Evolutionary conservation across 2,329 filamentous ascomycete species (phyloP), one percentile per base, ranked within the genome.

Genomic region (Exophiala alcalophila): DNA sequence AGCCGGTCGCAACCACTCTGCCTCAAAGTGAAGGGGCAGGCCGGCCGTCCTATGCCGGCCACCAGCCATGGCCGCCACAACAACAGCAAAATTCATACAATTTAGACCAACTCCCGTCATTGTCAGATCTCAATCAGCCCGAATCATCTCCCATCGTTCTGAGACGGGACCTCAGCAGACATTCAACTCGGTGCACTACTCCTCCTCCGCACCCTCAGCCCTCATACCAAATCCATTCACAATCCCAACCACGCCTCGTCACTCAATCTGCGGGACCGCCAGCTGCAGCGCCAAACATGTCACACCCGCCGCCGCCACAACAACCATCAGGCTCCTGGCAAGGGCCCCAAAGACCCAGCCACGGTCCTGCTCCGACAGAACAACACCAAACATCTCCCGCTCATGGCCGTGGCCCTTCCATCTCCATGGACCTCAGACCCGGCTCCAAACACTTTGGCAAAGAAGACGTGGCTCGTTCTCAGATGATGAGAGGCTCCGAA

Each of bases 401-500:
- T n/a, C 26, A 28, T 18, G 11, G 18, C 34, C 4, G 20, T 20
- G 6, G 12, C 28, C 10, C 49, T n/a, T 16, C 47, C 4, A 32
- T 44, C 27, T 46, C 35, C 23, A 43, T 48, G 10, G 27, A 27
- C 10, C 37, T 29, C 18, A 50, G 42, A 36, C 35, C 40, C 9
- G 39, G 33, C 10, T 40, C 52, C 40, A 53, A 46, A 29, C 27
- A 36, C 15, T 52, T 54, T 29, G 39, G 38, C 16, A 74, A 47
- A 21, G 66, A 69, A 23, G 68, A 70, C 27, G 84, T 81, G 1
- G 87, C 95, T 61, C 92, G 92, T 65, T 85, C 94, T 47, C 88
- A 92, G 62, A 97, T 97, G 91, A 70, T 94, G 11, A 74, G 74
- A 21, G 86, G 86, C 9, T 76, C 85, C 27, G 76, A 80, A n/a